Evolutionary conservation across 2,329 filamentous ascomycete species (phyloP).

Genomic region (Gyromitra esculenta): DNA sequence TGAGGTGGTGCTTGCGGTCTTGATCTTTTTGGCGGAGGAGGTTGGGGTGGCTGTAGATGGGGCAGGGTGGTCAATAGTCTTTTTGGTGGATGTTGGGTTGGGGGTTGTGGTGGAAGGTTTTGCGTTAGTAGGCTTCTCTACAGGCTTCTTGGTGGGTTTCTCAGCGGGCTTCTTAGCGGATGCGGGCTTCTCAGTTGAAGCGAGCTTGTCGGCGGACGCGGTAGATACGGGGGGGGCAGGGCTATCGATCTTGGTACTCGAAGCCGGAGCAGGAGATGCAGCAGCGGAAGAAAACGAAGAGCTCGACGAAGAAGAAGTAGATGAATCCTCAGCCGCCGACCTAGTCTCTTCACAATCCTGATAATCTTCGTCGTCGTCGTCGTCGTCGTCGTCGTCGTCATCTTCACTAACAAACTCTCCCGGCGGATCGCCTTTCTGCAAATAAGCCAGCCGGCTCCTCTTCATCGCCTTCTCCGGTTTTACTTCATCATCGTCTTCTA

Average conservation of each 20-base stretch:
- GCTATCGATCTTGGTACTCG: not conserved
- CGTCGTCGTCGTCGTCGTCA: not conserved
- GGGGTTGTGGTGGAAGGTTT: not conserved
- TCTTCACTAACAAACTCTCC: conserved; percentile 21
- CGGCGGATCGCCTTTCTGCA: conserved; percentile 16
- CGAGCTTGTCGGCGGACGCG: not conserved
- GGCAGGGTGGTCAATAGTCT: not conserved
- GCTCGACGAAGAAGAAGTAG: not conserved
- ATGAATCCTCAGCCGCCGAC: not conserved
- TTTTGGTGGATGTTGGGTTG: not conserved
- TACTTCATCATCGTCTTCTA: not conserved
- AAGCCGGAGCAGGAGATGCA: not conserved
- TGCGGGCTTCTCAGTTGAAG: no score
- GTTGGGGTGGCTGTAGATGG: not conserved
- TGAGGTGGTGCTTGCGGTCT: not conserved
- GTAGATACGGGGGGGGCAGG: not conserved
- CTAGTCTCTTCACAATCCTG: not conserved
- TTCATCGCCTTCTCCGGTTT: not conserved
- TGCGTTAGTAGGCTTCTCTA: no score
- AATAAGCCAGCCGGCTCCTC: not conserved
- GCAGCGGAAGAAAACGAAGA: not conserved
- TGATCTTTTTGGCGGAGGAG: not conserved
- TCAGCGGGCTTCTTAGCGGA: no score
- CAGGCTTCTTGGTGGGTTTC: no score
- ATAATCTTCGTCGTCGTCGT: not conserved